Percentiles rank a stretch among this genome's conserved stretches.
phyloP scores from a whole-genome alignment of 345 rosid genomes.

The Ceriops tagal region DNA sequence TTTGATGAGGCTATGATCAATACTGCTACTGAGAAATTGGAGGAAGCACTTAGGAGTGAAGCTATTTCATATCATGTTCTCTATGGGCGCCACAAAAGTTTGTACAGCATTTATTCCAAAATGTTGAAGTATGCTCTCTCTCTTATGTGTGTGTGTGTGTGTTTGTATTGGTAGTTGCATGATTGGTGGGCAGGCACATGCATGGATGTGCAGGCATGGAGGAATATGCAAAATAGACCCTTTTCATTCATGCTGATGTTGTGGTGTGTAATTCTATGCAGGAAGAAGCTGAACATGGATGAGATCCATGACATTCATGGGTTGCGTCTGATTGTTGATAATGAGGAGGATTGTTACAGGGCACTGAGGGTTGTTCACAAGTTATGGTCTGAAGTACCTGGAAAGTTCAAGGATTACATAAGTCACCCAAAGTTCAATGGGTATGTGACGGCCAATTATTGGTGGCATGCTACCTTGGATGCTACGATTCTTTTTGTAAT shows the following conservation, averaged over 20 bases:
- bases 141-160: neutral
- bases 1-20: slow-evolving; percentile 69
- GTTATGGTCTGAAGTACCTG: slow-evolving; percentile 87
- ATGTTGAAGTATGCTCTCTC: slow-evolving; percentile 71
- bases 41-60: slow-evolving; percentile 59
- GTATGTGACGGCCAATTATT: slow-evolving; percentile 35
- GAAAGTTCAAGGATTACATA: slow-evolving; percentile 87
- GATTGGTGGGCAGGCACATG: too few relatives aligned
- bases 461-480: neutral
- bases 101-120: slow-evolving; percentile 84
- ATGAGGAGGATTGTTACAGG: slow-evolving; percentile 72
- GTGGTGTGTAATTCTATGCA: slow-evolving; percentile 33
- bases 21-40: slow-evolving; percentile 65
- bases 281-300: slow-evolving; percentile 80
- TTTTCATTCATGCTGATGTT: neutral
- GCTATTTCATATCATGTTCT: slow-evolving; percentile 58
- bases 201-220: neutral
- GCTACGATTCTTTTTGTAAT: slow-evolving; percentile 23
- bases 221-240: too few relatives aligned
- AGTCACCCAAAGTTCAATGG: slow-evolving; percentile 77
- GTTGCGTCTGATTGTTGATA: slow-evolving; percentile 77
- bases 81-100: slow-evolving; percentile 85
- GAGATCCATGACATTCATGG: slow-evolving; percentile 96
- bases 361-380: slow-evolving; percentile 66
- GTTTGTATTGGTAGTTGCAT: neutral